Conservation (phyloP, 2,329 filamentous ascomycete genomes). For the Aspergillus texensis region DNA sequence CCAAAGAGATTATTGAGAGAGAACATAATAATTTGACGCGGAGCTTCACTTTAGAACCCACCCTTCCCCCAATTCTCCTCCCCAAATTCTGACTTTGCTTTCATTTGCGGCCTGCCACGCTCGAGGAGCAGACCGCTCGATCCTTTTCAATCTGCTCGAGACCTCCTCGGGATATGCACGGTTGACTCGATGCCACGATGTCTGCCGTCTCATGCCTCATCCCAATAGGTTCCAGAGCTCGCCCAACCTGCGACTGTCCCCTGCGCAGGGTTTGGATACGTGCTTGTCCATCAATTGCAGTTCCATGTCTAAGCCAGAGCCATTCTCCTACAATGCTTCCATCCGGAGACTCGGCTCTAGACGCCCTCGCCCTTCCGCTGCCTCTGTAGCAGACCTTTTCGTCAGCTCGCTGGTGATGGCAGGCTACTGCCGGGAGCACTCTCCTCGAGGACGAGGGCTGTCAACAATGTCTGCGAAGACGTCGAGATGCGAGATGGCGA, state of each 20-base stretch:
- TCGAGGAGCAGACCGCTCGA: slow-evolving; percentile 17
- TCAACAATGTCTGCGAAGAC: slow-evolving; percentile 26
- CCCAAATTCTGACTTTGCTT: slow-evolving; percentile 4
- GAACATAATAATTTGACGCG: slow-evolving; percentile 21
- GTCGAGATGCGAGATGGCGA: slow-evolving; percentile 22
- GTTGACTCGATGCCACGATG: slow-evolving; percentile 57
- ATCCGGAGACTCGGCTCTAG: slow-evolving; percentile 32
- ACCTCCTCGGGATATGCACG: slow-evolving; percentile 34
- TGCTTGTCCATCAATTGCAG: slow-evolving; percentile 22
- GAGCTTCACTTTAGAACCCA: slow-evolving; percentile 10
- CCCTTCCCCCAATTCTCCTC: slow-evolving; percentile 3
- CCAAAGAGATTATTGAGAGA: slow-evolving; percentile 12
- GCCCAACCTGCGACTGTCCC: slow-evolving; percentile 51
- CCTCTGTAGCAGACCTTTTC: slow-evolving; percentile 55
- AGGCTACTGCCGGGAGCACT: slow-evolving; percentile 54
- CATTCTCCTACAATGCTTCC: slow-evolving; percentile 27
- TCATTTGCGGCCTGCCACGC: slow-evolving; percentile 1
- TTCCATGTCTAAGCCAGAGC: slow-evolving; percentile 35
- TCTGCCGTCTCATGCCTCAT: slow-evolving; percentile 65
- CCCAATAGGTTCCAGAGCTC: slow-evolving; percentile 58
- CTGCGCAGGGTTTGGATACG: slow-evolving; percentile 45
- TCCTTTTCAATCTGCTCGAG: slow-evolving; percentile 23
- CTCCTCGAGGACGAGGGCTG: slow-evolving; percentile 35
- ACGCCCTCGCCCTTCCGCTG: slow-evolving; percentile 32
- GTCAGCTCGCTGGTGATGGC: slow-evolving; percentile 57